A percentile compares a stretch with the other conserved stretches of the same genome.
Conservation (phyloP, 257 asterid species). For the Anisodus tanguticus region DNA sequence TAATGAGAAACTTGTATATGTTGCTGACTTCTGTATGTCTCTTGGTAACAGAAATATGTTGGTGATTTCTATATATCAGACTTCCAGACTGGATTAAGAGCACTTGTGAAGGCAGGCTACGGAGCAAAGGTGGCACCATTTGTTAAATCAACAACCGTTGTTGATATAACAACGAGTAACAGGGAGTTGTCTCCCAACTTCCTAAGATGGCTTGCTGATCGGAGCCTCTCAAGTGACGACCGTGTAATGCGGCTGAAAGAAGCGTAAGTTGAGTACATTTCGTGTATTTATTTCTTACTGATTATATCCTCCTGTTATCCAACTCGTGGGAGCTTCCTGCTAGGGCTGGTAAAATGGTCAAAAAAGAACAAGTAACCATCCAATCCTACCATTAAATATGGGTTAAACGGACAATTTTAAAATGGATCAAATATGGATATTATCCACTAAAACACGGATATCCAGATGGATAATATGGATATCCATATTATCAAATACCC, state of each 20-base stretch:
- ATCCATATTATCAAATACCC: too few species aligned
- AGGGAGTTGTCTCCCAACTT: slow-evolving; percentile 63
- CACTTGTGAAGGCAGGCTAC: slow-evolving; percentile 82
- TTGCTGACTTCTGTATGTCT: slow-evolving; percentile 28
- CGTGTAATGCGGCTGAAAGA: slow-evolving; percentile 72
- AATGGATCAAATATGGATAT: too few species aligned
- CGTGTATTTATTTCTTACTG: not conserved
- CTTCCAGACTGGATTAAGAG: slow-evolving; percentile 84
- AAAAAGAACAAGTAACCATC: too few species aligned
- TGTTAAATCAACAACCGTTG: slow-evolving; percentile 62
- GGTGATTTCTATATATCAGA: slow-evolving; percentile 87
- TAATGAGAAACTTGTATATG: not conserved
- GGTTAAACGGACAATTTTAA: too few species aligned
- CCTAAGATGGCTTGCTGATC: slow-evolving; percentile 68
- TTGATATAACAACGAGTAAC: slow-evolving; percentile 58
- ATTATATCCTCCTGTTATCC: not conserved
- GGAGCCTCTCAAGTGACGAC: slow-evolving; percentile 67
- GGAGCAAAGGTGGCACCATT: slow-evolving; percentile 83
- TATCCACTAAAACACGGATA: too few species aligned
- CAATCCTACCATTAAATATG: too few species aligned
- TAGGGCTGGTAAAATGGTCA: too few species aligned
- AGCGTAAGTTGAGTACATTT: slow-evolving; percentile 53
- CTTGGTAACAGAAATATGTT: slow-evolving; percentile 57
- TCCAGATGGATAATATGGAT: too few species aligned
- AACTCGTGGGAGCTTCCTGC: not conserved